Evolutionary conservation across 2,329 filamentous ascomycete genomes (phyloP), one percentile per base, ranked within the genome.

Genomic region (Berkeleyomyces basicola): DNA sequence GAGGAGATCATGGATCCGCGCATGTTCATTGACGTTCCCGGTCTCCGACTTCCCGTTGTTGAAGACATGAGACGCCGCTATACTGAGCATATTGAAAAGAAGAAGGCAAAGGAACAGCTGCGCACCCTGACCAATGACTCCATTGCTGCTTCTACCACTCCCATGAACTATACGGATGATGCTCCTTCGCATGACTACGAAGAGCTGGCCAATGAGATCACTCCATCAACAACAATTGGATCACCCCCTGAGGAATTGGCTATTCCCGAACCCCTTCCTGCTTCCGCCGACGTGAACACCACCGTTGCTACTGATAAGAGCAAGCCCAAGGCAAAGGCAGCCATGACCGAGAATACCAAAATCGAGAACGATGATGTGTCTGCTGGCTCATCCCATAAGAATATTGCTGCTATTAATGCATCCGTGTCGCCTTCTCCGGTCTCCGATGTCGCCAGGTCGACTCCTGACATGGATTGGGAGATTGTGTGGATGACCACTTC

Each of bases 391-490:
- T 7, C 11, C 14, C 55, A 23, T 5, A 58, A 42, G 31, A 4
- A 10, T 3, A 16, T 11, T 39, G n/a, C 5, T 47, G 3, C 14
- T 11, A 47, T 4, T 36, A 16, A 40, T 42, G 44, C 16, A 31
- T 14, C 55, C 55, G 23, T 10, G 9, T 5, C 16, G 4, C 23
- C 7, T 3, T 36, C 23, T 33, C 16, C 47, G 11, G 47, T 53
- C 33, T 23, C 39, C 3, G 53, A 33, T n/a, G 7, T 39, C 11
- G 55, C 42, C 10, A 16, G 4, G 10, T 11, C 42, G 16, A 31
- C 16, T 6, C 37, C n/a, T 10, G 47, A 61, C 6, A 64, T 64
- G 62, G 62, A 64, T 46, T 64, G 62, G 62, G 62, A 64, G 39
- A 47, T 64, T 40, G 46, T 61, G 31, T 64, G 58, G 62, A 59